Evolutionary conservation across 345 rosid genomes (phyloP), one percentile per base, ranked within the genome.

Genomic region (Eutrema yunnanense): DNA sequence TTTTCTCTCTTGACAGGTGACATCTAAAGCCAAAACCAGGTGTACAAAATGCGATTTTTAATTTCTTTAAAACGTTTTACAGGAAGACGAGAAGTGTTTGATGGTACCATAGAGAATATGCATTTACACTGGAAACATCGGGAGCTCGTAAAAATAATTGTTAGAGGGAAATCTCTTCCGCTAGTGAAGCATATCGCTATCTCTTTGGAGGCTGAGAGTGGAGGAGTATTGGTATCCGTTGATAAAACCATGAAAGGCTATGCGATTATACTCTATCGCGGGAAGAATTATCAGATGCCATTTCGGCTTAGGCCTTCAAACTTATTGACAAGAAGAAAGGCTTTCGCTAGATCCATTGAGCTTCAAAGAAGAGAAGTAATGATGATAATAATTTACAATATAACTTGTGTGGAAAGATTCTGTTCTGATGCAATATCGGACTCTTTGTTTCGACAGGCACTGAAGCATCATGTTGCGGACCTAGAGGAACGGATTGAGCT

Each of bases 51-150:
- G 14, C 0, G 30, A 51, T 1, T n/a, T 61, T 62, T 33, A 48
- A 11, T 9, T 48, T 63, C 40, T 32, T 49, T 2, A 10, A 8
- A 37, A 32, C 12, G 3, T 49, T 69, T 32, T 14, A 54, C 82
- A 92, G 96, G 98, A 49, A 84, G 87, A 82, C 76, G 97, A 68
- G 97, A 83, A 41, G 85, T 93, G 70, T 93, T 80, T 70, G 87
- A 81, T 78, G 97, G 97, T 76, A 90, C 94, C 30, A 78, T 90
- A 74, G 96, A 93, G 74, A 93, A 93, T 81, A 88, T 90, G 88
- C 96, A 93, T 81, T 80, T 93, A 63, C 97, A 93, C 58, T 93
- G 98, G 98, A 93, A 93, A 81, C 82, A 82, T 72, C 81, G 93
- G 26, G 98, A 93, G 79, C 78, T 88, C 44, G 98, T 93, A n/a